Base-by-base conservation (phyloP, 768 basidiomycete genomes). In the Boletus eberwhitei region DNA sequence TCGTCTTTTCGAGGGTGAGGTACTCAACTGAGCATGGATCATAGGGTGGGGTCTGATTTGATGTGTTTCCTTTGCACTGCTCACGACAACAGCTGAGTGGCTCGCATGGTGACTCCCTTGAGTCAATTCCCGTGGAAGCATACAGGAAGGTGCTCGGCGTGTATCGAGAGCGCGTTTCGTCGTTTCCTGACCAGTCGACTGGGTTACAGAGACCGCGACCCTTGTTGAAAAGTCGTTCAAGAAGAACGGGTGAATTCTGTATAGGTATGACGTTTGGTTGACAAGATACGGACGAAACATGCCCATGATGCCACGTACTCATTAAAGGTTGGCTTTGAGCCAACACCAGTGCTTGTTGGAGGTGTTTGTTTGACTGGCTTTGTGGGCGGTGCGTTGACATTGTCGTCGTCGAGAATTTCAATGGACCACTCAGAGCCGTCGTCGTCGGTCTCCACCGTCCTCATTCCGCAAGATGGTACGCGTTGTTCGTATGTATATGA, bases 361-460 rank as follows among this genome's bases (percentile, higher is more conserved):
- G 42, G 29, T 50, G 38, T 50, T 63, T 58, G 59, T 65, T 69
- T 64, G 65, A 58, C 50, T 5, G 19, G 16, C 57, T 60, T 58
- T 58, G 53, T 31, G 19, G 52, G 54, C 14, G 35, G 24, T 4
- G 3, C 47, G 17, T 54, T 49, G 46, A 53, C 47, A 45, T 39
- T 50, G 26, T 59, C 53, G 22, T 56, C 69, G 8, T 71, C 69
- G 38, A 65, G 34, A 35, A 71, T 69, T 53, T 72, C 71, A 36
- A 71, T 59, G 24, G 69, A 71, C 60, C 63, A 69, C 38, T 72
- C 69, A 22, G 67, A 52, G 13, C 56, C 59, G 14, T 58, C 55
- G 35, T 60, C 56, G 54, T 69, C 57, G 22, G 47, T 42, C 32
- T 40, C 26, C 13, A 50, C n/a, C 11, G 52, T 24, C 50, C 50